Conservation (phyloP, 768 basidiomycete species). For the Russula emetica region DNA sequence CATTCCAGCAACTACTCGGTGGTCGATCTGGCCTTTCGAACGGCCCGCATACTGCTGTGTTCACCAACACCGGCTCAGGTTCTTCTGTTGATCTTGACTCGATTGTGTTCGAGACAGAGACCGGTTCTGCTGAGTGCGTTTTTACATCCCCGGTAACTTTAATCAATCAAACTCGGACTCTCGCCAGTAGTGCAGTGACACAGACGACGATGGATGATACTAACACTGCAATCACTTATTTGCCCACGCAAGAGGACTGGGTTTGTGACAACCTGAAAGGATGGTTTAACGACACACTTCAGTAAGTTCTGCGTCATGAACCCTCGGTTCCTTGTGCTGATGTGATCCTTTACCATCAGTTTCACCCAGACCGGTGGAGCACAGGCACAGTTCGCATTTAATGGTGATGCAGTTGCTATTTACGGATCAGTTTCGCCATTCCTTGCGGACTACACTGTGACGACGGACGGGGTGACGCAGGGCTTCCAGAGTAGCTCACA, state of each 20-base stretch:
- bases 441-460: conserved; percentile 45
- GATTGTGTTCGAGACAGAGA: conserved; percentile 41
- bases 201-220: conserved; percentile 35
- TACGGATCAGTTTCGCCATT: conserved; percentile 52
- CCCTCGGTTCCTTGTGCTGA: not conserved
- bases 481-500: conserved; percentile 38
- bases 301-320: conserved; percentile 37
- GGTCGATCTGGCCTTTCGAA: conserved; percentile 40
- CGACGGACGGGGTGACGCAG: conserved; percentile 40
- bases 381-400: conserved; percentile 43
- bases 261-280: conserved; percentile 30
- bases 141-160: not conserved
- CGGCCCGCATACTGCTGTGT: conserved; percentile 45
- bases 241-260: conserved; percentile 40
- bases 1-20: conserved; percentile 42
- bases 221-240: conserved; percentile 39
- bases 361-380: conserved; percentile 41
- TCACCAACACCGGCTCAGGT: conserved; percentile 43
- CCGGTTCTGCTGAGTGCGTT: conserved; percentile 40
- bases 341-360: conserved; percentile 31
- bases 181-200: conserved; percentile 48
- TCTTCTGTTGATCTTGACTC: conserved; percentile 49
- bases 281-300: conserved; percentile 41
- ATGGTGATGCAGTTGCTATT: conserved; percentile 50
- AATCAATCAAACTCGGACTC: conserved; percentile 36